These are phyloP conservation scores for Talinum fruticosum DNA, from an alignment of 148 eudicot genomes.

Conservation along the genomic window DNA sequence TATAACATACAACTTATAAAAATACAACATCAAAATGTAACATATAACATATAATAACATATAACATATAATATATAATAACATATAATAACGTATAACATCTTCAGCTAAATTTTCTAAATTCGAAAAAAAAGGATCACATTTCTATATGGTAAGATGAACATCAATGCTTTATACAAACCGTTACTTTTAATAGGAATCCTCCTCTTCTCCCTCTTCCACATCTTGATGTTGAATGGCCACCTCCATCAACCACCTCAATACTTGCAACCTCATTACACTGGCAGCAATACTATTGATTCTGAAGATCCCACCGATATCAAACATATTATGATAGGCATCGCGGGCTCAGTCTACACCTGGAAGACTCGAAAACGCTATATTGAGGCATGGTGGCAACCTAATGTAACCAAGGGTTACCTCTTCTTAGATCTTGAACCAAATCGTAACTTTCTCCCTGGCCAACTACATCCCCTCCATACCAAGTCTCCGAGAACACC, in stretches of 20 bases:
- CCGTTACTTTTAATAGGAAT: conserved; percentile 18
- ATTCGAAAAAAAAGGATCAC: too few relatives aligned
- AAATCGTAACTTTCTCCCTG: conserved; percentile 33
- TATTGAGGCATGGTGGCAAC: conserved; percentile 66
- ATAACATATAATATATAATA: too few relatives aligned
- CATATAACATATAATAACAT: too few relatives aligned
- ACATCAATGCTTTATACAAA: too few relatives aligned
- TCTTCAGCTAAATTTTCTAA: too few relatives aligned
- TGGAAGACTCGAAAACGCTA: conserved; percentile 38
- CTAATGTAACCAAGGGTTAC: conserved; percentile 46
- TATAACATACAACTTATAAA: too few relatives aligned
- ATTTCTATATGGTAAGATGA: too few relatives aligned
- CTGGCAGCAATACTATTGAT: too few relatives aligned
- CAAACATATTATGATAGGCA: conserved; percentile 52
- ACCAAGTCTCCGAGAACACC: conserved; percentile 37
- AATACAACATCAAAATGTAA: too few relatives aligned
- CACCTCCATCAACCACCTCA: conserved; percentile 22
- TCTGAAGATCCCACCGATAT: conserved; percentile 34
- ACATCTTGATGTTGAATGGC: conserved; percentile 24
- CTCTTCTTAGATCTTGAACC: conserved; percentile 52
- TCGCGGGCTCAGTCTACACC: conserved; percentile 38
- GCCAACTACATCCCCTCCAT: conserved; percentile 46
- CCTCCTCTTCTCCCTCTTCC: conserved; percentile 33
- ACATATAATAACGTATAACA: too few relatives aligned
- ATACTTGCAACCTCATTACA: not conserved